Evolutionary conservation across 805 yeast species (phyloP), one percentile per base, ranked within the genome.

Genomic region (Candida vartiovaarae): DNA sequence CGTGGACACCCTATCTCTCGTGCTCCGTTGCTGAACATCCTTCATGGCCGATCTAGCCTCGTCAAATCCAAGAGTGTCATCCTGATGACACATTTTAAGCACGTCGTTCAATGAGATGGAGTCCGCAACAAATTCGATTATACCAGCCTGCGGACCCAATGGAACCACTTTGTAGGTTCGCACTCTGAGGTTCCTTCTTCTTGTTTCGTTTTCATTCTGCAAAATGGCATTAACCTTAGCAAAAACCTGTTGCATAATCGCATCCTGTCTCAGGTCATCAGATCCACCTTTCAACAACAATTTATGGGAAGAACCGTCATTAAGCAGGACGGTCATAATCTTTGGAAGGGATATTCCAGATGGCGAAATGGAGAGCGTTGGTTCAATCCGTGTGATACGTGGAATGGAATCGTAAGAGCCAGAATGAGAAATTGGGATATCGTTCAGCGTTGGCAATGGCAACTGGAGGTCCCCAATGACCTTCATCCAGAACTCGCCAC

Each of bases 171-270:
- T 83, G 63, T 93, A 93, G 0, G 97, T 89, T 39, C 95, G 65
- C 1, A 93, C 75, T 3, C 74, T 67, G 45, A 91, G 65, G 2
- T 68, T 62, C n/a, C 90, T 61, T 40, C 65, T 71, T 26, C 80
- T 60, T 0, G 91, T 71, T 30, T 75, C 76, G 41, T 71, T 70
- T 55, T 85, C 79, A 25, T 66, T 66, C 8, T 53, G 60, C 43
- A 91, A 71, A 32, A 88, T 74, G 10, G 68, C 63, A 56, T 90
- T 89, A 11, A 89, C 96, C 55, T 89, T 86, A 23, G 75, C 83
- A 61, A 95, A 93, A 2, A 91, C 98, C 59, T 93, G 98, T 60
- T 91, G 95, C 99, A 93, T 95, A 44, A 93, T 87, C 0, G 95
- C 85, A 64, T 93, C 99, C 63, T 95, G 99, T 41, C 98, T 68